These are phyloP conservation scores for Stylonectria norvegica DNA, from an alignment of 2,329 filamentous ascomycete genomes.

Conservation along the genomic window DNA sequence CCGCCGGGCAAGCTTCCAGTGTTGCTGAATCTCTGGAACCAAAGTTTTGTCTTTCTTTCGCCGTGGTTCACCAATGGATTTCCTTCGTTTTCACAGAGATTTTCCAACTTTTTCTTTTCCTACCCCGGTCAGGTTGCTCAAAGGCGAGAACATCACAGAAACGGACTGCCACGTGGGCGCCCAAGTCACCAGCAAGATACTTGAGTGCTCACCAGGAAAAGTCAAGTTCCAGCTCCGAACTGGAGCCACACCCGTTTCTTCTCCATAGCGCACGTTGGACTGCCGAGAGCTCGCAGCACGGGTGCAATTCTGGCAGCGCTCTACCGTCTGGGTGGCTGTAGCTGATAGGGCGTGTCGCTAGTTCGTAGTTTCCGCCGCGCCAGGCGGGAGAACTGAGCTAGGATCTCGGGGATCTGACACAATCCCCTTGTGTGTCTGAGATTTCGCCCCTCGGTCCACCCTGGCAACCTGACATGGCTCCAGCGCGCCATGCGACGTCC, in stretches of 20 bases:
- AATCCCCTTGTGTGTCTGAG: slow-evolving; percentile 14
- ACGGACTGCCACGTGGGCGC: slow-evolving; percentile 1
- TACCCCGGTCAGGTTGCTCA: too few species aligned
- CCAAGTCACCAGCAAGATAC: not conserved
- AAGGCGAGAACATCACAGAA: too few species aligned
- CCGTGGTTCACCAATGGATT: too few species aligned
- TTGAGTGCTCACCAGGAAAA: slow-evolving; percentile 1
- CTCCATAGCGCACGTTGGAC: slow-evolving; percentile 10
- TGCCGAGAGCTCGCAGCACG: slow-evolving; percentile 7
- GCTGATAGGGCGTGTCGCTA: slow-evolving; percentile 6
- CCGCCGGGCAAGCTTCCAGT: not conserved
- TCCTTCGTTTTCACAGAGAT: too few species aligned
- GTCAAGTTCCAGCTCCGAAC: slow-evolving; percentile 23
- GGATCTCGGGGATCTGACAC: slow-evolving; percentile 24
- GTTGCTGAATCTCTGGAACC: too few species aligned
- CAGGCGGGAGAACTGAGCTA: slow-evolving; percentile 5
- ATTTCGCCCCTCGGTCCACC: slow-evolving; percentile 1
- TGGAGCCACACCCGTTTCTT: slow-evolving; percentile 21
- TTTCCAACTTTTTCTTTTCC: too few species aligned
- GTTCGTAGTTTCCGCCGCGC: not conserved
- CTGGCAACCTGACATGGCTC: too few species aligned
- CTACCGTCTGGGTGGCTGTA: slow-evolving; percentile 5
- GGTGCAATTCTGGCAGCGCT: slow-evolving; percentile 4
- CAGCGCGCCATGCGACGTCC: slow-evolving; percentile 23
- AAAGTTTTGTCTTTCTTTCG: too few species aligned